phyloP scores from a whole-genome alignment of 2,329 filamentous ascomycete species.

The Talaromyces sp. region DNA sequence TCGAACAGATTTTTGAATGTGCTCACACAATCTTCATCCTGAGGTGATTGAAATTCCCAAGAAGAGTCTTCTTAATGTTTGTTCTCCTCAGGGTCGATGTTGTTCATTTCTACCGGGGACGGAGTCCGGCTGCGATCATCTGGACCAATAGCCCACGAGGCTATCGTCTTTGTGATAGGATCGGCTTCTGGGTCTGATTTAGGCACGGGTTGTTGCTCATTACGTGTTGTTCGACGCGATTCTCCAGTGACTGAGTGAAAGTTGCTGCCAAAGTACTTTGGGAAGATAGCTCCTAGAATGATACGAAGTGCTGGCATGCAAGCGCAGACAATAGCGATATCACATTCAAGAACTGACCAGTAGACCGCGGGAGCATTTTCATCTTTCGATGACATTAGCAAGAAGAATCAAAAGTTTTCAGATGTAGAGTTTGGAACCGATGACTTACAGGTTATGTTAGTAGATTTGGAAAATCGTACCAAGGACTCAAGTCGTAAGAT shows the following conservation, averaged over 20 bases:
- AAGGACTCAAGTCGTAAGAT: conserved; percentile 41
- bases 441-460: conserved; percentile 35
- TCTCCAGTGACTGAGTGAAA: conserved; percentile 11
- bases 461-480: conserved; percentile 38
- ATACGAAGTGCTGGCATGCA: conserved; percentile 32
- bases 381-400: conserved; percentile 18
- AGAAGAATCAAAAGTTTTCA: not conserved
- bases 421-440: not conserved
- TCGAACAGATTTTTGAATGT: not conserved
- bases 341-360: conserved; percentile 44
- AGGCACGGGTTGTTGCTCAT: not conserved
- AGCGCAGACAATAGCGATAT: conserved; percentile 45
- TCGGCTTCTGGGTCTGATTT: conserved; percentile 13
- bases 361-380: conserved; percentile 36
- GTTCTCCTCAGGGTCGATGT: not conserved
- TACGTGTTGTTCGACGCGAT: not conserved
- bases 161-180: conserved; percentile 10
- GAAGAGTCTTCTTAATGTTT: not conserved
- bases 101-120: conserved; percentile 12
- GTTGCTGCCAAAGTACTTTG: conserved; percentile 16
- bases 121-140: conserved; percentile 14
- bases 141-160: not conserved
- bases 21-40: no score
- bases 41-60: no score
- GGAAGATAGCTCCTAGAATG: conserved; percentile 14